A percentile compares a stretch with the other conserved stretches of the same genome.
Conservation (phyloP, 2,329 filamentous ascomycete species). For the Calonectria pseudoturangicola region DNA sequence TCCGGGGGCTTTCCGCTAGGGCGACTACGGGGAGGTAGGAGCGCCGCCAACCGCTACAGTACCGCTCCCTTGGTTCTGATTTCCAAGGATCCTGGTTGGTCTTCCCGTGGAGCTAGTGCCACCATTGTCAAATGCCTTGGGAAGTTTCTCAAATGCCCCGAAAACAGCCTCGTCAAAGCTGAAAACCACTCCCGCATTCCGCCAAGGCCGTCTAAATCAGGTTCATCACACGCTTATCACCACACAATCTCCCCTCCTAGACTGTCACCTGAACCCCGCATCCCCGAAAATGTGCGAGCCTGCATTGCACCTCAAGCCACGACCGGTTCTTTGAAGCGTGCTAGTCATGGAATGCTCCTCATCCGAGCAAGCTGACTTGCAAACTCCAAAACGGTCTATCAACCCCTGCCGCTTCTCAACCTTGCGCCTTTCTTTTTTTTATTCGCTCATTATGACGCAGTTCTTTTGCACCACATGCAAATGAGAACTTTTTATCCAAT, state of each 20-base stretch:
- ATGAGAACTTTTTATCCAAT: neutral
- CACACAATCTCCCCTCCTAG: conserved; percentile 17
- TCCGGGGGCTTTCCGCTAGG: conserved; percentile 4
- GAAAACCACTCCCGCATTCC: conserved; percentile 27
- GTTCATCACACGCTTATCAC: conserved; percentile 31
- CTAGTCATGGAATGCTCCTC: conserved; percentile 22
- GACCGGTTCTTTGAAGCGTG: conserved; percentile 29
- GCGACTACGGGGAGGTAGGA: neutral
- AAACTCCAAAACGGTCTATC: neutral
- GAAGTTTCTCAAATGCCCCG: neutral
- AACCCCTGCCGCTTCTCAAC: neutral
- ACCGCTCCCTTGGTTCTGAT: conserved; percentile 21
- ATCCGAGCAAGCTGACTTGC: conserved; percentile 23
- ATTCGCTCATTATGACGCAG: neutral
- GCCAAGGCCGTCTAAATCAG: conserved; percentile 15
- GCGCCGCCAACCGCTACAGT: conserved; percentile 11
- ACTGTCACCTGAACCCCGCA: conserved; percentile 22
- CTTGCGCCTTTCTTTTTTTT: neutral
- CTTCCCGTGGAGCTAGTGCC: conserved; percentile 13
- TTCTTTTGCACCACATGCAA: neutral
- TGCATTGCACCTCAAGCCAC: conserved; percentile 31
- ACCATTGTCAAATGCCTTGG: conserved; percentile 14
- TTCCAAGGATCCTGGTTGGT: conserved; percentile 11
- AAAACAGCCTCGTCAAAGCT: conserved; percentile 17
- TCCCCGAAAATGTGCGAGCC: conserved; percentile 24